Percentiles rank a stretch among this genome's conserved stretches.
Evolutionary conservation across 805 yeast genomes (phyloP).

Genomic region (Hanseniaspora clermontiae): DNA sequence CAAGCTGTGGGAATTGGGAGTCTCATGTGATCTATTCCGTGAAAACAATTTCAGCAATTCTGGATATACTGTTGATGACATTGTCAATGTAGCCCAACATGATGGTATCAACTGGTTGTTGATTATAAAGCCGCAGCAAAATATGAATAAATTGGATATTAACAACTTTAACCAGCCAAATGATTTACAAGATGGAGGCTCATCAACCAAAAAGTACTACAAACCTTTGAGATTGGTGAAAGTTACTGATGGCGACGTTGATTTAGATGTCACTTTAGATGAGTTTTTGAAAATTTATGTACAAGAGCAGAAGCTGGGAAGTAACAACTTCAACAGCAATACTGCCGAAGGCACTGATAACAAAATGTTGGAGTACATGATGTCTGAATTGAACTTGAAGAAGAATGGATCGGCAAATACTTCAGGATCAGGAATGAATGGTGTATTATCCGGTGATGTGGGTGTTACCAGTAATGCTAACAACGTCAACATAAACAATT

Average conservation of each 20-base stretch:
- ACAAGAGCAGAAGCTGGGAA: background rate
- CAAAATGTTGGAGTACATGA: constrained; percentile 6
- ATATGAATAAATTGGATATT: constrained; percentile 17
- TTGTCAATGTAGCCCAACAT: constrained; percentile 44
- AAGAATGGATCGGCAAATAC: background rate
- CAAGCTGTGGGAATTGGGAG: constrained; percentile 61
- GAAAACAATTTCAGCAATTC: constrained; percentile 15
- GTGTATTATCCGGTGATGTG: background rate
- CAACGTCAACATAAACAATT: background rate
- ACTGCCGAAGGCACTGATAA: background rate
- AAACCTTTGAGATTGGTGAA: constrained; percentile 69
- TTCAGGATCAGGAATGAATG: background rate
- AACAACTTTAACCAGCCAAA: constrained; percentile 12
- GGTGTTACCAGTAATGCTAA: background rate
- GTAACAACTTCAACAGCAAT: background rate
- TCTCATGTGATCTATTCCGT: constrained; percentile 59
- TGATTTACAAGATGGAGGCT: constrained; percentile 1
- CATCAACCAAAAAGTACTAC: constrained; percentile 36
- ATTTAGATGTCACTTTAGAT: constrained; percentile 57
- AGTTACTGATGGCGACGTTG: constrained; percentile 40
- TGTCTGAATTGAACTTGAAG: constrained; percentile 4
- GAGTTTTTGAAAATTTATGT: constrained; percentile 45
- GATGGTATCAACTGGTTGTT: constrained; percentile 72
- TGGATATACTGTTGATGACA: constrained; percentile 50
- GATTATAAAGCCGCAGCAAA: constrained; percentile 54